Conservation (phyloP, 495 filamentous ascomycete genomes). For the Zalerion maritima region DNA sequence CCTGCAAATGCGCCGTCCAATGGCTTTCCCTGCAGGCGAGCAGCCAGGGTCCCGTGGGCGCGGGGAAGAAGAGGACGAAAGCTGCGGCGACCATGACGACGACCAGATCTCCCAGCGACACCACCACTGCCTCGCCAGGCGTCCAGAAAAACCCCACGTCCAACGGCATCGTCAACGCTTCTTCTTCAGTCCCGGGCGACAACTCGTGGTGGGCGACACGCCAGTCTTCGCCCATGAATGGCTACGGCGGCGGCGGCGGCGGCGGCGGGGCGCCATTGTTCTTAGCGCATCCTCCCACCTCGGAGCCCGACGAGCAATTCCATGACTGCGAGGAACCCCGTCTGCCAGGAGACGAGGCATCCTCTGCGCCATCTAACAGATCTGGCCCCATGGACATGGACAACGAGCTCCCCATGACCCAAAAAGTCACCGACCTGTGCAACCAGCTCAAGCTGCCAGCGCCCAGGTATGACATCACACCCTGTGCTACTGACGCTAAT, state of each 20-base stretch:
- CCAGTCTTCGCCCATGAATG: no score
- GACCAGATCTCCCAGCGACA: not conserved
- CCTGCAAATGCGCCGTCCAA: conserved; percentile 25
- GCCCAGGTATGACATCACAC: conserved; percentile 8
- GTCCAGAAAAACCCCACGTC: conserved; percentile 7
- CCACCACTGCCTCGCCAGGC: conserved; percentile 1
- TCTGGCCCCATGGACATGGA: no score
- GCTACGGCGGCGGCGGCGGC: no score
- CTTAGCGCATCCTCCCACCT: not conserved
- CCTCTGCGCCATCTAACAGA: conserved; percentile 2
- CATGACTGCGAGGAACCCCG: not conserved
- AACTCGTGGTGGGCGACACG: no score
- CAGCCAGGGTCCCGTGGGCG: conserved; percentile 10
- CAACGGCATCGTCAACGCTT: not conserved
- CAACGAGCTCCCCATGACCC: conserved; percentile 4
- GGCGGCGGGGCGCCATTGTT: no score
- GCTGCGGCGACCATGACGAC: not conserved
- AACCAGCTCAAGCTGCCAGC: conserved; percentile 5
- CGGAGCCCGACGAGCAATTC: not conserved
- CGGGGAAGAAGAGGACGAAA: conserved; percentile 4
- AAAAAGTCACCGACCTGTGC: conserved; percentile 10
- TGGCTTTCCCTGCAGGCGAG: conserved; percentile 21
- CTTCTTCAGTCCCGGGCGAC: not conserved
- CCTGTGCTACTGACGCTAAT: conserved; percentile 6
- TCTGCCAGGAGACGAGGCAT: not conserved